A percentile compares a stretch with the other conserved stretches of the same genome.
These are phyloP conservation scores for Croton laevigatus DNA, from an alignment of 441 rosid species.

Conservation along the genomic window DNA sequence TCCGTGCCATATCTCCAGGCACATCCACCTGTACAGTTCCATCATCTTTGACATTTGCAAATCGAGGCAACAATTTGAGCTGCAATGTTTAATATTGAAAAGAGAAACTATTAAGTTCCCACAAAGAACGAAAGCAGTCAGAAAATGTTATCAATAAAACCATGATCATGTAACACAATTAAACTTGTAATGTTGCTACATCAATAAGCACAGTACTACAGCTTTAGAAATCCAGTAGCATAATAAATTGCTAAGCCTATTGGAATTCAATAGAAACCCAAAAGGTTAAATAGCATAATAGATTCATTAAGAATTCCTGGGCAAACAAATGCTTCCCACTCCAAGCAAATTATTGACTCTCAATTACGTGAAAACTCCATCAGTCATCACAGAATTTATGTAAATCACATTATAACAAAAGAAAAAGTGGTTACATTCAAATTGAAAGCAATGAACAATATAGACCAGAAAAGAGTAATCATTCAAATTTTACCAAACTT, in stretches of 20 bases:
- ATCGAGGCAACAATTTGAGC: constrained; percentile 43
- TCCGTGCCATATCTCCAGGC: constrained; percentile 36
- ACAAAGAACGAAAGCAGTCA: not conserved
- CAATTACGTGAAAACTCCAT: not conserved
- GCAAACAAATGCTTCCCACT: not conserved
- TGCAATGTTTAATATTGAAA: constrained; percentile 22
- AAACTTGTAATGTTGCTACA: not conserved
- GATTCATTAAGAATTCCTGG: not conserved
- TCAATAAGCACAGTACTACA: not conserved
- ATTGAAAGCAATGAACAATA: not conserved
- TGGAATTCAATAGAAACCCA: too few relatives aligned
- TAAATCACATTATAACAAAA: not conserved
- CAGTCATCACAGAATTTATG: not conserved
- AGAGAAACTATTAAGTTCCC: not conserved
- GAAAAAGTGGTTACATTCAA: too few relatives aligned
- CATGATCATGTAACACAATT: not conserved
- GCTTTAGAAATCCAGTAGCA: not conserved
- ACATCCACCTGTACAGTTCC: constrained; percentile 54
- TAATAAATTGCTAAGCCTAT: not conserved
- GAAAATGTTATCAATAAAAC: not conserved
- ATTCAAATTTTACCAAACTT: not conserved
- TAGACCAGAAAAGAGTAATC: not conserved
- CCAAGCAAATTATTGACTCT: not conserved
- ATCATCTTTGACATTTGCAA: constrained; percentile 40
- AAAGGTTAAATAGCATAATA: too few relatives aligned